Evolutionary conservation across 768 basidiomycete genomes (phyloP).

Genomic region (Leccinum aurantiacum): DNA sequence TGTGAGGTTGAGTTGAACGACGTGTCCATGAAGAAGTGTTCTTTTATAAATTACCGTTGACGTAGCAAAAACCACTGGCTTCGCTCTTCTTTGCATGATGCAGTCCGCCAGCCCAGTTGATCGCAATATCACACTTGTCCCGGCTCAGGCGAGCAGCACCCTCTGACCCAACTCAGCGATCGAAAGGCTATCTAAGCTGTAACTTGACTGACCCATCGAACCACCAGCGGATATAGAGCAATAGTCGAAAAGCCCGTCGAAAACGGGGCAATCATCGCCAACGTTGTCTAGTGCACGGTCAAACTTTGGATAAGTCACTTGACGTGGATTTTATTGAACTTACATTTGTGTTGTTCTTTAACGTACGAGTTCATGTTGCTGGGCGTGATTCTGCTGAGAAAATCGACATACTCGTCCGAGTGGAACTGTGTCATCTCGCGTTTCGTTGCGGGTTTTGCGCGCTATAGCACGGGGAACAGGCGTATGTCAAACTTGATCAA

Average conservation of each 20-base stretch:
- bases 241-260: constrained; percentile 98
- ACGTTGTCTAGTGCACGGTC: constrained; percentile 71
- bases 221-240: constrained; percentile 99
- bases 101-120: constrained; percentile 98
- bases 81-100: constrained; percentile 99
- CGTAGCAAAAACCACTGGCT: constrained; percentile 98
- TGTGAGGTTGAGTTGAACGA: constrained; percentile 32
- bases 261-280: constrained; percentile 98
- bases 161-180: constrained; percentile 52
- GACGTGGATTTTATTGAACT: constrained; percentile 19
- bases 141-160: constrained; percentile 93
- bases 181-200: neutral
- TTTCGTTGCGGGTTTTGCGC: constrained; percentile 98
- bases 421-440: constrained; percentile 99
- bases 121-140: constrained; percentile 98
- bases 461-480: constrained; percentile 44
- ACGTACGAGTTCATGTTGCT: constrained; percentile 93
- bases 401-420: constrained; percentile 98
- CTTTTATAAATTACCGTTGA: constrained; percentile 65
- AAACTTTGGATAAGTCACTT: neutral
- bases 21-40: neutral
- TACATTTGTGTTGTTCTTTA: constrained; percentile 96
- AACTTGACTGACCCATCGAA: constrained; percentile 80
- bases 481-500: constrained; percentile 2
- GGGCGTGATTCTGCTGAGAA: constrained; percentile 89